A percentile compares a stretch with the other conserved stretches of the same genome.
Evolutionary conservation across 1,284 basidiomycete species (phyloP).

Genomic region (Irpex sp.): DNA sequence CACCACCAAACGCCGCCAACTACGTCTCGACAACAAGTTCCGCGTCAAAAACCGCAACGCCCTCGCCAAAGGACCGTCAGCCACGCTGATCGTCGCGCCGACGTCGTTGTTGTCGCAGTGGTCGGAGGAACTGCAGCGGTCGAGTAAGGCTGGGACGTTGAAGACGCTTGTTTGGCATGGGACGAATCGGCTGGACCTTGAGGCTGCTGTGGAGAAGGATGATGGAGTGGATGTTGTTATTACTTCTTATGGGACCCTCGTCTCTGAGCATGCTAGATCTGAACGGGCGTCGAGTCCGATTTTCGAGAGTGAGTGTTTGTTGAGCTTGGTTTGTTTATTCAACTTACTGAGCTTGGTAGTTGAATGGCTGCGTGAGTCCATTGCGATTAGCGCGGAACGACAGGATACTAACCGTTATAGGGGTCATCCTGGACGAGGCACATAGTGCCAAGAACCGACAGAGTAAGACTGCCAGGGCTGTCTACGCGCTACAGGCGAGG

Average conservation of each 20-base stretch:
- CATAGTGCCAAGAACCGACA: constrained; percentile 93
- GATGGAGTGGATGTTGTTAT: constrained; percentile 73
- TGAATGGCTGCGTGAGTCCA: constrained; percentile 62
- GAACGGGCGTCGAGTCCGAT: constrained; percentile 57
- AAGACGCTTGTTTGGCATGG: constrained; percentile 84
- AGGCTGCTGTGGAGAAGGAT: constrained; percentile 31
- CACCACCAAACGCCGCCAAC: constrained; percentile 47
- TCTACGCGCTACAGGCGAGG: constrained; percentile 78
- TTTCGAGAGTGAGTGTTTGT: constrained; percentile 61
- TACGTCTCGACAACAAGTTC: constrained; percentile 62
- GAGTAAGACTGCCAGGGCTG: constrained; percentile 89
- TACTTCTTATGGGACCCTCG: constrained; percentile 86
- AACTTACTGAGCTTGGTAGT: constrained; percentile 37
- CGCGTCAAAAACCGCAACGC: constrained; percentile 30
- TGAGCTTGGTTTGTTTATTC: background rate
- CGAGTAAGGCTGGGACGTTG: constrained; percentile 68
- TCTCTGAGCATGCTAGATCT: constrained; percentile 60
- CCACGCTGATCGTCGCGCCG: constrained; percentile 91
- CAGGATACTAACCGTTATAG: constrained; percentile 8
- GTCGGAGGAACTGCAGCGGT: constrained; percentile 81
- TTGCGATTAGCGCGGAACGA: background rate
- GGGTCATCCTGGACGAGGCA: constrained; percentile 83
- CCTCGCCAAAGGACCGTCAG: constrained; percentile 33
- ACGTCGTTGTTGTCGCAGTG: constrained; percentile 91
- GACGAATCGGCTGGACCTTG: constrained; percentile 74